Percentiles rank a stretch among this genome's conserved stretches.
phyloP scores from a whole-genome alignment of 2,329 filamentous ascomycete genomes.

The Arthrobotrys iridis region DNA sequence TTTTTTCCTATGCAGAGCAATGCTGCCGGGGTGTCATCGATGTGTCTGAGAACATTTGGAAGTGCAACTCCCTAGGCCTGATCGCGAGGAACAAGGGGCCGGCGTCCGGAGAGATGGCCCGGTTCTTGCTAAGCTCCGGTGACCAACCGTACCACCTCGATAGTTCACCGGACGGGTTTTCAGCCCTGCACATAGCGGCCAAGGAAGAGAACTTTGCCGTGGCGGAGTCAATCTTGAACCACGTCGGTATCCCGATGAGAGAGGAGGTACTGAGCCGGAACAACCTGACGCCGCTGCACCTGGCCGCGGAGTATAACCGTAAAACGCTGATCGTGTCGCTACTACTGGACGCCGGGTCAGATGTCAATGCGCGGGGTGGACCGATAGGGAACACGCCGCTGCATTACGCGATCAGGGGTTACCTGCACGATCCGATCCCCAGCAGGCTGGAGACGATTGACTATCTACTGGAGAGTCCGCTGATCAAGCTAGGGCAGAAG shows the following conservation, averaged over 20 bases:
- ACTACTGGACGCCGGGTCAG: conserved; percentile 31
- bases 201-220: conserved; percentile 51
- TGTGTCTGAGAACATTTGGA: conserved; percentile 40
- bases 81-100: conserved; percentile 46
- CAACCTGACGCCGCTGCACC: conserved; percentile 45
- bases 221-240: conserved; percentile 44
- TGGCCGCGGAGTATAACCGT: conserved; percentile 47
- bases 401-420: conserved; percentile 49
- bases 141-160: conserved; percentile 44
- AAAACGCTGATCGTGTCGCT: conserved; percentile 50
- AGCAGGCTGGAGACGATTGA: conserved; percentile 47
- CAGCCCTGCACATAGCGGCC: conserved; percentile 32
- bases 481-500: conserved; percentile 49
- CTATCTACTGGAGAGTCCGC: conserved; percentile 49
- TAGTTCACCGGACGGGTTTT: conserved; percentile 36
- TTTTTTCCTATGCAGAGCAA: conserved; percentile 32
- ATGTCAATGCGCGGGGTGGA: conserved; percentile 45
- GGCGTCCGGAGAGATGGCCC: conserved; percentile 44
- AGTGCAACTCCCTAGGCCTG: conserved; percentile 43
- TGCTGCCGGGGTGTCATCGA: conserved; percentile 46
- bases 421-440: conserved; percentile 52
- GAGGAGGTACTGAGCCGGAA: conserved; percentile 41
- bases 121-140: conserved; percentile 44
- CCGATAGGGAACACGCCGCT: conserved; percentile 51
- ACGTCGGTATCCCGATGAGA: conserved; percentile 41